These are phyloP conservation scores for Triticum timopheevii DNA, from an alignment of 176 grass and related monocot genomes.

Conservation along the genomic window DNA sequence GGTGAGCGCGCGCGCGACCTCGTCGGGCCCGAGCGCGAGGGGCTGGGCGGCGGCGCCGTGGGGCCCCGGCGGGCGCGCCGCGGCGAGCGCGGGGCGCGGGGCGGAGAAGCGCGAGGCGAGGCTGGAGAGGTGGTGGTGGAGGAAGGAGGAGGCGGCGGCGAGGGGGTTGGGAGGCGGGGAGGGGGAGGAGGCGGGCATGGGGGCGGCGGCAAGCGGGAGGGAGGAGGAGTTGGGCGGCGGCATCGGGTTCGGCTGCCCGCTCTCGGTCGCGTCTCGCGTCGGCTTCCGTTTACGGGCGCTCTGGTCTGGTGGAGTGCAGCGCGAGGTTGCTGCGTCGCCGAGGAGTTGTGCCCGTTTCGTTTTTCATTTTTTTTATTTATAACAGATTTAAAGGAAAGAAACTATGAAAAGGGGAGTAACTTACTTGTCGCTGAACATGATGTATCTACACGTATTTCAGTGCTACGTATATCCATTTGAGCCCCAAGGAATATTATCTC, in stretches of 20 bases:
- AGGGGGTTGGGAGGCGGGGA: conserved; percentile 36
- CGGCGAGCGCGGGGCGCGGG: conserved; percentile 34
- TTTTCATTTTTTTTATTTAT: too few species aligned
- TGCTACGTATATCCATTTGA: too few species aligned
- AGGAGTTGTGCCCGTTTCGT: too few species aligned
- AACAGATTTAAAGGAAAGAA: too few species aligned
- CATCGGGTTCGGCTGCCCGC: conserved; percentile 32
- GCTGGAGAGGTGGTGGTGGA: conserved; percentile 53
- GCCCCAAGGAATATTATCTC: too few species aligned
- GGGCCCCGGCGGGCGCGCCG: background rate
- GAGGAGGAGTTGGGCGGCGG: conserved; percentile 41
- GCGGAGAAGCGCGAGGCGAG: conserved; percentile 47
- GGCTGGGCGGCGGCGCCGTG: conserved; percentile 30
- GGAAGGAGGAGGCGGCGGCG: conserved; percentile 56
- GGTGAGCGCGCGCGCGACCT: conserved; percentile 65
- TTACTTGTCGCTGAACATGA: too few species aligned
- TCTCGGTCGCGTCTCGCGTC: conserved; percentile 10
- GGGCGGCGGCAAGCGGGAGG: conserved; percentile 62
- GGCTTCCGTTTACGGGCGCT: background rate
- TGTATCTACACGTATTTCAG: too few species aligned
- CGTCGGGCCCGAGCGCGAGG: conserved; percentile 60
- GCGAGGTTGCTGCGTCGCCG: too few species aligned
- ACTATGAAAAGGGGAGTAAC: too few species aligned
- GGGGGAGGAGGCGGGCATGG: conserved; percentile 36
- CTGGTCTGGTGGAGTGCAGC: background rate